Evolutionary conservation across 2,329 filamentous ascomycete species (phyloP), one percentile per base, ranked within the genome.

Genomic region (Xylariaceae sp.): DNA sequence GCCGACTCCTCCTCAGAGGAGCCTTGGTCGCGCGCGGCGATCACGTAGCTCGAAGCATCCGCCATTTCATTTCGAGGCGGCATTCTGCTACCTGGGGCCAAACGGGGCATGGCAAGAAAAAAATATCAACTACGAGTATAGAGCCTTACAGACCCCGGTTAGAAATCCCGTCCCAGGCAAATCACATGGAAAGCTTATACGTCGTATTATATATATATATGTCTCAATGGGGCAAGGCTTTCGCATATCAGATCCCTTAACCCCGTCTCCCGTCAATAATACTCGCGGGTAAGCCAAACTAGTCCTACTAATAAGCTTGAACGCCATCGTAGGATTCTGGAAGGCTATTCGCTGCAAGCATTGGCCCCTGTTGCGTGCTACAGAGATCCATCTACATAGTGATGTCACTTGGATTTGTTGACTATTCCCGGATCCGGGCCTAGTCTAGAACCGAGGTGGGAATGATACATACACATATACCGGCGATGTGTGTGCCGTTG

Each of bases 11-110:
- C 44, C n/a, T n/a, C n/a, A n/a, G n/a, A n/a, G 7, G 49, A 40
- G 37, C 46, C 42, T 5, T 48, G 26, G 14, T 48, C 46, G 2
- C 53, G 56, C 2, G 54, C 58, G 40, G 60, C 53, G 44, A 59
- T 54, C 14, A 55, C 48, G 5, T 58, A 44, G 20, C 23, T 37
- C 20, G 57, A 57, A 10, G 48, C 51, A 23, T 62, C 54, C n/a
- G 55, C 53, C 7, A 41, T 32, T 16, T 55, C 32, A 44, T 43
- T 32, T 32, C 26, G 45, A 7, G 26, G 4, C n/a, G n/a, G 21
- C 20, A 26, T 45, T 21, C 23, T 29, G 9, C 16, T 46, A 4
- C 29, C 18, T 7, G 44, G 18, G 18, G 7, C 44, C 18, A 20
- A 16, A 23, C 26, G 18, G 43, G 20, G 43, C 43, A 23, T 23